phyloP scores from a whole-genome alignment of 768 basidiomycete species.

The Dioszegia aurantiaca region DNA sequence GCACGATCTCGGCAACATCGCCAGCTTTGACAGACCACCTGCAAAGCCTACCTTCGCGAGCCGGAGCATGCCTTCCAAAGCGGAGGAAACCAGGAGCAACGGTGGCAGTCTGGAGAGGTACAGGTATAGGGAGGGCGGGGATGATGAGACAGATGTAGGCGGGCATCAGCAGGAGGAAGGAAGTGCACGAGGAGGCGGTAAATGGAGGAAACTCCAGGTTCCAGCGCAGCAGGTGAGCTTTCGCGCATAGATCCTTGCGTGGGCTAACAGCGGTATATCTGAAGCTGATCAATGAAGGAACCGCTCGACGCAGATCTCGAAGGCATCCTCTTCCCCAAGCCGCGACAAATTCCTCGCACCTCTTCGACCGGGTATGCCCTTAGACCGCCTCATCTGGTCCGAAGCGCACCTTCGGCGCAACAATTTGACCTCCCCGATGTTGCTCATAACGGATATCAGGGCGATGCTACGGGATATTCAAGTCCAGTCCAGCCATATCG shows the following conservation, averaged over 20 bases:
- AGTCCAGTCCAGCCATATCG: no score
- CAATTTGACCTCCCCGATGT: no score
- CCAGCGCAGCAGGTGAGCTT: neutral
- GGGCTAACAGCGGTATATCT: neutral
- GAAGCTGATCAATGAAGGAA: no score
- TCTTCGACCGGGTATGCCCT: no score
- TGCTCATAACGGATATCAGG: no score
- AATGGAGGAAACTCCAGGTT: neutral
- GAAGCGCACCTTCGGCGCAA: no score
- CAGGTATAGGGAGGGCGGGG: neutral
- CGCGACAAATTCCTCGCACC: neutral
- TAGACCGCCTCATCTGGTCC: no score
- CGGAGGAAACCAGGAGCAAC: no score
- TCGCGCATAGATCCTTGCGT: neutral
- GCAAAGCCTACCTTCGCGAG: neutral
- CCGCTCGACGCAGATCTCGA: neutral
- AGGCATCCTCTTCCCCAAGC: neutral
- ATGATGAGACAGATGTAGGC: neutral
- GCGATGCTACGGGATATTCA: no score
- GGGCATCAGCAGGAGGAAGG: neutral
- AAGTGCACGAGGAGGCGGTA: neutral
- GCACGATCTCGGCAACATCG: slow-evolving; percentile 5
- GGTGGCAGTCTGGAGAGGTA: neutral
- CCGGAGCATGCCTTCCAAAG: neutral
- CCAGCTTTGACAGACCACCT: slow-evolving; percentile 7